Evolutionary conservation across 805 yeast genomes (phyloP), one percentile per base, ranked within the genome.

Genomic region (Candida chauliodis): DNA sequence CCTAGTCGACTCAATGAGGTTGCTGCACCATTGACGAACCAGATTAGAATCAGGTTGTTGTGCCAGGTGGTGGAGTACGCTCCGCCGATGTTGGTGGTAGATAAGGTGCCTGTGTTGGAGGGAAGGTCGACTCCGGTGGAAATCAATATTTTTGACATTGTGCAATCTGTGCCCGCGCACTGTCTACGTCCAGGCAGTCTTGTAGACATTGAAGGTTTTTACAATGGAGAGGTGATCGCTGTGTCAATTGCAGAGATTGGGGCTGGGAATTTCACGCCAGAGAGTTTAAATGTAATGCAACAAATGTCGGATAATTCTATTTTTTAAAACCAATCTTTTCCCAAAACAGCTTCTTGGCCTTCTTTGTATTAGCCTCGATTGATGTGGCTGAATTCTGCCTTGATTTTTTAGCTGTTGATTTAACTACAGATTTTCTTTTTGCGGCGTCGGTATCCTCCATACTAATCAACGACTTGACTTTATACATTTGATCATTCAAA

Each of bases 391-490:
- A 28, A 27, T 30, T 30, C n/a, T 25, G 24, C 16, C 37, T 39
- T 31, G 31, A 28, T 21, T 34, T 30, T 39, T 36, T 34, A 11
- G 11, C 3, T 27, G 20, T 37, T n/a, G n/a, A n/a, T n/a, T n/a
- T n/a, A n/a, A n/a, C n/a, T n/a, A n/a, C n/a, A n/a, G n/a, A n/a
- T 40, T 28, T 20, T 40, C 36, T 10, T 23, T 21, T 31, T 25
- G 40, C 38, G n/a, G n/a, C 29, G n/a, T 62, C 63, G 7, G 54
- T 64, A 22, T 60, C 66, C 30, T 53, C 52, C 43, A 60, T 55
- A 25, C 63, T 62, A 20, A 68, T 58, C 40, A 68, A 49, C 18
- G 67, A 59, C 41, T 63, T 63, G n/a, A 68, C 72, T 43, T 64
- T 66, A 52, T 67, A 66, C 13, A 64, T 63, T 26, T 44, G 50